Base-by-base conservation (phyloP, 78 protist genomes). In the Chrysochromulina tobinii region DNA sequence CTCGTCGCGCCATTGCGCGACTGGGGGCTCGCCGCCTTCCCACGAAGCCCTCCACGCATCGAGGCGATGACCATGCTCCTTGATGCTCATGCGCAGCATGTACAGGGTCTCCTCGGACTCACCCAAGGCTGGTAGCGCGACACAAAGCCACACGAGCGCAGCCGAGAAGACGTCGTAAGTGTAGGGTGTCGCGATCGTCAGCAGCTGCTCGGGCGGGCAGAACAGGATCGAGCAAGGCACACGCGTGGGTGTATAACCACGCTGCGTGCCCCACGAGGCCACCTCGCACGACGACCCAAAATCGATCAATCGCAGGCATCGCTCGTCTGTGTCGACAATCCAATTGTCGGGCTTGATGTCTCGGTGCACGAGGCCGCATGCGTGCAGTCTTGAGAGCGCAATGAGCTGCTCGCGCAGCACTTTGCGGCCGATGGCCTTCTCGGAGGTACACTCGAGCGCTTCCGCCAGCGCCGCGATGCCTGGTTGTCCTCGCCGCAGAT, bases 181-280 rank as follows among this genome's bases (percentile, higher is more conserved):
- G n/a, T 18, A 66, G 72, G 72, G 72, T 3, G 9, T 3, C 48
- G 9, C 9, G 25, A 66, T 8, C n/a, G 18, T 21, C 9, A 66
- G 72, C 72, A 15, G 72, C n/a, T 66, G 72, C n/a, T 66, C 72
- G 48, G 72, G 72, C 72, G 72, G 72, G n/a, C 72, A 66, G 72
- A 18, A 66, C 9, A 66, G 72, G n/a, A 66, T 21, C 72, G 72
- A 15, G n/a, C 72, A 66, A 9, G 72, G 72, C 72, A 66, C 72
- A 4, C 72, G 7, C 72, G n/a, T 8, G 25, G 18, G 25, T 21
- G 7, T 3, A 21, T 18, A 14, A 66, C 72, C 72, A 15, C 72
- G 72, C 72, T 21, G 72, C 48, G 7, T 14, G 25, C 7, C 18
- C 72, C 72, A 66, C 9, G 25, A 4, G 72, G 72, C 72, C n/a